phyloP scores from a whole-genome alignment of 2,329 filamentous ascomycete species.

The Pseudogymnoascus sp. region DNA sequence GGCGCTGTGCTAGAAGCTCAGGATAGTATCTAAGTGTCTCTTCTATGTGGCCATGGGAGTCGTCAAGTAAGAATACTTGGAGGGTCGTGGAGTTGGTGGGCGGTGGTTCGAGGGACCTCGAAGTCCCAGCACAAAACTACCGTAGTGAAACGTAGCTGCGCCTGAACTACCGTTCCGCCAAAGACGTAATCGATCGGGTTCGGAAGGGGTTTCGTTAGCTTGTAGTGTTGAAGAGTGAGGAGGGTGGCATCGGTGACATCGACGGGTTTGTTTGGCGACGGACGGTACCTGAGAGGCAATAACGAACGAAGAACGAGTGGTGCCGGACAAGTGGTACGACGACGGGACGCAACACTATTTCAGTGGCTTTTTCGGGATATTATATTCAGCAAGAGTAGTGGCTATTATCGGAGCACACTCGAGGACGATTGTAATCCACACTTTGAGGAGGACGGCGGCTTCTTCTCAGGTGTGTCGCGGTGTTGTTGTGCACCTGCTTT shows the following conservation, averaged over 20 bases:
- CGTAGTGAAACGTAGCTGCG: neutral
- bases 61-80: constrained; percentile 6
- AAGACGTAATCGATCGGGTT: constrained; percentile 1
- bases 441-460: neutral
- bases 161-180: neutral
- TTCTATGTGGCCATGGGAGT: constrained; percentile 5
- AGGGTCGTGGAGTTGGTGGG: neutral
- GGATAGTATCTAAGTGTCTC: constrained; percentile 9
- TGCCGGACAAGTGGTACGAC: constrained; percentile 1
- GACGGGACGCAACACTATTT: constrained; percentile 8
- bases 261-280: constrained; percentile 5
- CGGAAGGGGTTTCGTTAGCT: neutral
- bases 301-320: constrained; percentile 4
- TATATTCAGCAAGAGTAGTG: constrained; percentile 8
- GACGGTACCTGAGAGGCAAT: constrained; percentile 5
- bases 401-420: constrained; percentile 7
- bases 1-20: constrained; percentile 11
- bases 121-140: neutral
- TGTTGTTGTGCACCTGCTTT: constrained; percentile 11
- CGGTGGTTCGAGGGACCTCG: neutral
- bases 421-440: neutral
- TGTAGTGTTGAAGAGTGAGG: neutral
- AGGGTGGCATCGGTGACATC: neutral
- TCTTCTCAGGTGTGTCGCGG: constrained; percentile 9
- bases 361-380: constrained; percentile 7